phyloP scores from a whole-genome alignment of 805 yeast species.

The Candida sithepensis region DNA sequence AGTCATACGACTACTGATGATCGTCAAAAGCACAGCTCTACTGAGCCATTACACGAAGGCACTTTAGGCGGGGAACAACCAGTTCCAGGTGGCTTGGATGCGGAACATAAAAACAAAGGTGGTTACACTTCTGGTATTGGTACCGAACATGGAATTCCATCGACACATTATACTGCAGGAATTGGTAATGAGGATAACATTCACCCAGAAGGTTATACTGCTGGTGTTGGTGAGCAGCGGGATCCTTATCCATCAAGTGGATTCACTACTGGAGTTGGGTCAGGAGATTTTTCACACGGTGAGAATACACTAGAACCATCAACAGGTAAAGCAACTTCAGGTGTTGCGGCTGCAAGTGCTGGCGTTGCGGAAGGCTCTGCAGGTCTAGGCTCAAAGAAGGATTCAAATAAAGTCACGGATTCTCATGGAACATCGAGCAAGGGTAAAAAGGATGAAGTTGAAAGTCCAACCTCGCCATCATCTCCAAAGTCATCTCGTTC shows the following conservation, averaged over 20 bases:
- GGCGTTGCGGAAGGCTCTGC: slow-evolving; percentile 5
- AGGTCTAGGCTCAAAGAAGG: background rate
- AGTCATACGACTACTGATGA: background rate
- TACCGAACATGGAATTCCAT: background rate
- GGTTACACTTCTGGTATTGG: background rate
- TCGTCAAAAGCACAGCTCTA: too few relatives aligned
- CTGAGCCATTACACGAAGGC: too few relatives aligned
- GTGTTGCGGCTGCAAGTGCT: slow-evolving; percentile 11
- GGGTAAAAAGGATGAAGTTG: too few relatives aligned
- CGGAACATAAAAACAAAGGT: background rate
- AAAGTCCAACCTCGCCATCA: background rate
- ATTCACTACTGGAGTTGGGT: background rate
- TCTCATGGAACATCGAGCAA: too few relatives aligned
- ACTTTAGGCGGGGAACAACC: too few relatives aligned
- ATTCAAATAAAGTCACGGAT: too few relatives aligned
- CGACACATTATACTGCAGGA: background rate
- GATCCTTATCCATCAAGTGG: background rate
- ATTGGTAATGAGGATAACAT: background rate
- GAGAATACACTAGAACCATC: too few relatives aligned
- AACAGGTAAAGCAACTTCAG: slow-evolving; percentile 6
- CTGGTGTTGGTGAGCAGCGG: background rate
- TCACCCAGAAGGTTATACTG: background rate
- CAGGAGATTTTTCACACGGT: background rate
- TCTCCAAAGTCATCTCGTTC: background rate
- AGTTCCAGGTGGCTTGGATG: background rate